Percentiles rank a stretch among this genome's conserved stretches.
phyloP scores from a whole-genome alignment of 805 yeast species.

The Candida alai region DNA sequence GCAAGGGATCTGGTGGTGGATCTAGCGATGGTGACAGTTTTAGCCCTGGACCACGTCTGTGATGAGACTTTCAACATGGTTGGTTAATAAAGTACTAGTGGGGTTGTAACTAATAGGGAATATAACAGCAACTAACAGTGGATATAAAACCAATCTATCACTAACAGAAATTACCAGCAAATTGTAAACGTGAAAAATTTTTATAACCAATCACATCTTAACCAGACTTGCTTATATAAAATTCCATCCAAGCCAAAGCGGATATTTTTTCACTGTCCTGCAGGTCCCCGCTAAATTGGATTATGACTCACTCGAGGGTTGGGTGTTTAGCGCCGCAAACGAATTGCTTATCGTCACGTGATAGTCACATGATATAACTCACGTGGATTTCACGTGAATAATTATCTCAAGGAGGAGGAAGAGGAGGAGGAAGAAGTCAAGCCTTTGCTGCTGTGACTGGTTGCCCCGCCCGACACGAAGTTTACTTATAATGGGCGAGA shows the following conservation, averaged over 20 bases:
- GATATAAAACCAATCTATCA: no score
- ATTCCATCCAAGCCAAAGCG: no score
- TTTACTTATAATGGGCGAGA: no score
- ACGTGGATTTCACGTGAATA: background rate
- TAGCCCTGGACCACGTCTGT: constrained; percentile 9
- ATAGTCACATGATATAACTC: background rate
- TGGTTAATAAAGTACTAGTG: background rate
- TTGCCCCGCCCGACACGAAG: no score
- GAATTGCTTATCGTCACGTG: constrained; percentile 7
- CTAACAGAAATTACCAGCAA: no score
- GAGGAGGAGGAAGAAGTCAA: no score
- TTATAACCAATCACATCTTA: constrained; percentile 1
- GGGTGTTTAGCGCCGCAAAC: no score
- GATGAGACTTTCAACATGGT: no score
- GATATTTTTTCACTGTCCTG: constrained; percentile 1
- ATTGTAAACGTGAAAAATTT: constrained; percentile 1
- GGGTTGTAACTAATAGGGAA: constrained; percentile 1
- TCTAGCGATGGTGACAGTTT: constrained; percentile 2
- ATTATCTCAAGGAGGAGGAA: background rate
- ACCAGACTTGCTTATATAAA: constrained; percentile 4
- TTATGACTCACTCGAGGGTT: constrained; percentile 5
- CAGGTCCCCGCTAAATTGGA: background rate
- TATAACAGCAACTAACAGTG: background rate
- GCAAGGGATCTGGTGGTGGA: constrained; percentile 20
- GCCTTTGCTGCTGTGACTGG: no score